A percentile compares a stretch with the other conserved stretches of the same genome.
These are phyloP conservation scores for Quercus dentata DNA, from an alignment of 306 rosid species.

Conservation along the genomic window DNA sequence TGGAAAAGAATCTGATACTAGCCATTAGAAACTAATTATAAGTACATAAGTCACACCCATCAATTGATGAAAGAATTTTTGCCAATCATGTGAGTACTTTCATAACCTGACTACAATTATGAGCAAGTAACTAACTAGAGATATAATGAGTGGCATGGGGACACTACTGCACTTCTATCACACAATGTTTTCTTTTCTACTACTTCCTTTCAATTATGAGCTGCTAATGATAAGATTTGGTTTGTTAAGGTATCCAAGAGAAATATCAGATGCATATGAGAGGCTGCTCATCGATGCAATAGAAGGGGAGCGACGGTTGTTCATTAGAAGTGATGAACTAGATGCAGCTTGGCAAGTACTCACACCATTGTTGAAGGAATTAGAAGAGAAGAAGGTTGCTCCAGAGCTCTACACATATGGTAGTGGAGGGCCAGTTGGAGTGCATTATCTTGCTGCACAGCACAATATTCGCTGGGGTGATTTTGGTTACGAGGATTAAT, in stretches of 20 bases:
- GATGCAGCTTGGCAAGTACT: conserved; percentile 94
- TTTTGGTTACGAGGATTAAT: conserved; percentile 47
- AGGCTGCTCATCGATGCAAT: conserved; percentile 88
- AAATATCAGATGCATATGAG: conserved; percentile 95
- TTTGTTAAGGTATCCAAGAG: conserved; percentile 69
- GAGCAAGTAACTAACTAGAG: no score
- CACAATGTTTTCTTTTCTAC: background rate
- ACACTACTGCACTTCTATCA: background rate
- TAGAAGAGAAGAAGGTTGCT: conserved; percentile 74
- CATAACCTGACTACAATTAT: no score
- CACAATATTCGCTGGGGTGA: conserved; percentile 93
- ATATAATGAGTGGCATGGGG: no score
- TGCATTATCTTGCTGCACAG: conserved; percentile 91
- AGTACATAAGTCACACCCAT: no score
- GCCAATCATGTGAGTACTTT: no score
- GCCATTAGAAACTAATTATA: no score
- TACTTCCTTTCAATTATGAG: background rate
- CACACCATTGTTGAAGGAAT: conserved; percentile 84
- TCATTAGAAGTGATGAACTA: conserved; percentile 96
- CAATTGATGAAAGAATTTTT: no score
- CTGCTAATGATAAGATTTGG: background rate
- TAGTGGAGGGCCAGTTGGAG: conserved; percentile 93
- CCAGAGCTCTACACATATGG: conserved; percentile 97
- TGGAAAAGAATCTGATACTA: no score
- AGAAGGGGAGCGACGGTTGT: conserved; percentile 86